A percentile compares a stretch with the other conserved stretches of the same genome.
Conservation (phyloP, 2,329 filamentous ascomycete genomes). For the Penicillium sp. region DNA sequence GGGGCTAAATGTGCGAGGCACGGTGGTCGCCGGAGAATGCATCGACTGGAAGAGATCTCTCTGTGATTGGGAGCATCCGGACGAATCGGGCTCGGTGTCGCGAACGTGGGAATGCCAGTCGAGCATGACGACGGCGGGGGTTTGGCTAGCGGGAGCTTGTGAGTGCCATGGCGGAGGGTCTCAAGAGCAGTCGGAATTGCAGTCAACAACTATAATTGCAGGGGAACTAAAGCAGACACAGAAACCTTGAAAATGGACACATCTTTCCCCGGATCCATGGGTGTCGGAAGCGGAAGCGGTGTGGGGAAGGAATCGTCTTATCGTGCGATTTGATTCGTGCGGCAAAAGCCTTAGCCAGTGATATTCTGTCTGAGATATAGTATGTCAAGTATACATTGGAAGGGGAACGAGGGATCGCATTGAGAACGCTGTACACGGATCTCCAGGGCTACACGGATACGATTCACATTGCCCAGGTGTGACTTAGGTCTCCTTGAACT, state of each 20-base stretch:
- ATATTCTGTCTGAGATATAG: too few relatives aligned
- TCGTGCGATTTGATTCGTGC: slow-evolving; percentile 11
- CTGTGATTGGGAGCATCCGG: background rate
- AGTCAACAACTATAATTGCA: background rate
- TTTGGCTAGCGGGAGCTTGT: slow-evolving; percentile 3
- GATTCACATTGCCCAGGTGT: too few relatives aligned
- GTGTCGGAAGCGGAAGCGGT: background rate
- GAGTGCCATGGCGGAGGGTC: slow-evolving; percentile 9
- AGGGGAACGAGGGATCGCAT: background rate
- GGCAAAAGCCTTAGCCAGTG: slow-evolving; percentile 13
- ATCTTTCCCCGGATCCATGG: background rate
- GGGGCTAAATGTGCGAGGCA: slow-evolving; percentile 29
- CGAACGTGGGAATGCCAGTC: slow-evolving; percentile 10
- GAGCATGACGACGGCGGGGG: slow-evolving; percentile 5
- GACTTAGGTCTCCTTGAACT: slow-evolving; percentile 65
- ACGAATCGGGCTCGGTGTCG: slow-evolving; percentile 4
- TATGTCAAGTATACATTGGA: background rate
- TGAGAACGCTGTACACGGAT: background rate
- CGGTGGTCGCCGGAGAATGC: slow-evolving; percentile 12
- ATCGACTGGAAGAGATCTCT: slow-evolving; percentile 8
- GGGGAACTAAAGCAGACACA: background rate
- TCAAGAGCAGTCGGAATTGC: slow-evolving; percentile 2
- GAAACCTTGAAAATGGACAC: background rate
- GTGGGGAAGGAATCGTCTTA: slow-evolving; percentile 9
- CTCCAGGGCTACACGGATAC: background rate